A percentile compares a stretch with the other conserved stretches of the same genome.
Conservation (phyloP, 106 monocot species). For the Dioscorea dumetorum region DNA sequence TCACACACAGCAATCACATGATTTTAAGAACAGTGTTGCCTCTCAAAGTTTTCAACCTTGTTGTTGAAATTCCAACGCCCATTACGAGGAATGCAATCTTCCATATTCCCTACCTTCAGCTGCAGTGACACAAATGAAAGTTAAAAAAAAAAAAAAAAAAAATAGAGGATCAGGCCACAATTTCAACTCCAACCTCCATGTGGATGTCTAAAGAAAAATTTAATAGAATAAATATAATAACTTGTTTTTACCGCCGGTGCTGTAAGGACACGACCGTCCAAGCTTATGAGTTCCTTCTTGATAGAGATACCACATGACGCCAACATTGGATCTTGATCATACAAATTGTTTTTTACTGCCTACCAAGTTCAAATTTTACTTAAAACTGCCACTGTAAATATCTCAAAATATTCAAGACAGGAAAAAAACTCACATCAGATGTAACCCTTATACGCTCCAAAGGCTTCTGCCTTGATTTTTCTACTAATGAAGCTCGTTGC, state of each 20-base stretch:
- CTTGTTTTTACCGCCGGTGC: conserved; percentile 49
- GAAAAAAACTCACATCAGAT: conserved; percentile 40
- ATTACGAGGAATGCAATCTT: conserved; percentile 50
- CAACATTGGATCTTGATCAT: conserved; percentile 61
- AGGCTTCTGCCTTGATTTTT: conserved; percentile 74
- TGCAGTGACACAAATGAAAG: conserved; percentile 8
- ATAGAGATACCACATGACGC: conserved; percentile 66
- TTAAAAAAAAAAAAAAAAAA: neutral
- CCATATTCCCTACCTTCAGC: conserved; percentile 55
- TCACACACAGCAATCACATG: neutral
- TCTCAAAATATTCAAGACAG: neutral
- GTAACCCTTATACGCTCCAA: conserved; percentile 46
- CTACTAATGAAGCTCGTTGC: conserved; percentile 59
- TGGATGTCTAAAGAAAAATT: neutral
- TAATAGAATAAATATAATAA: neutral
- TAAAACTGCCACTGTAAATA: neutral
- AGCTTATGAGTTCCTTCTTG: conserved; percentile 33
- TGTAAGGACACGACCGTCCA: conserved; percentile 66
- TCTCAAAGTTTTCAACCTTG: conserved; percentile 33
- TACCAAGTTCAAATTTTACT: conserved; percentile 6
- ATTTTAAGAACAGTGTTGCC: too few relatives aligned
- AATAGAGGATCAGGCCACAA: neutral
- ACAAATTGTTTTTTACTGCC: conserved; percentile 40
- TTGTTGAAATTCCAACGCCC: conserved; percentile 82
- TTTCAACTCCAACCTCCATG: neutral